Evolutionary conservation across 768 basidiomycete species (phyloP).

Genomic region (Psilocybe cubensis): DNA sequence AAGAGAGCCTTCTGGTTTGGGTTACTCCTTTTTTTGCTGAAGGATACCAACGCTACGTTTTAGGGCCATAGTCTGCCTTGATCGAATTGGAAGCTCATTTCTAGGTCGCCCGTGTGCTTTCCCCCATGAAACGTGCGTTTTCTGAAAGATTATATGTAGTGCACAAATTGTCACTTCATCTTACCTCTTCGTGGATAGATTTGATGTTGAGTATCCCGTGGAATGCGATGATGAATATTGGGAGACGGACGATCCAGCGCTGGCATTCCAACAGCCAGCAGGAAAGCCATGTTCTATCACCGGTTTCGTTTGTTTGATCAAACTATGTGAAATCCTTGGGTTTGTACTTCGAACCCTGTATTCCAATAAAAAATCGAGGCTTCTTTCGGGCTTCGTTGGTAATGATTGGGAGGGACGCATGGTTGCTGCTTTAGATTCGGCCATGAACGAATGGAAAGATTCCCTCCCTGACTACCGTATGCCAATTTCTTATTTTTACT

Average conservation of each 20-base stretch:
- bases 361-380: conserved; percentile 43
- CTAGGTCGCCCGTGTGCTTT: conserved; percentile 72
- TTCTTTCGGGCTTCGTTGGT: conserved; percentile 44
- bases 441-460: conserved; percentile 64
- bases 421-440: conserved; percentile 65
- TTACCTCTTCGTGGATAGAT: conserved; percentile 35
- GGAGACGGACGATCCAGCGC: conserved; percentile 46
- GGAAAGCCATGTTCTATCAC: conserved; percentile 58
- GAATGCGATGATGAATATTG: conserved; percentile 57
- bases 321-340: conserved; percentile 62
- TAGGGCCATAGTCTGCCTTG: conserved; percentile 35
- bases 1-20: conserved; percentile 61
- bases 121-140: conserved; percentile 68
- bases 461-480: conserved; percentile 54
- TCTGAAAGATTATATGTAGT: background rate
- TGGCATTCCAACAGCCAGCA: conserved; percentile 64
- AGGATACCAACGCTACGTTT: background rate
- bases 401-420: conserved; percentile 58
- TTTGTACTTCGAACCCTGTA: conserved; percentile 64
- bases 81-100: conserved; percentile 44
- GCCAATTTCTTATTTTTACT: background rate
- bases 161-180: background rate
- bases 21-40: background rate
- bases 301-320: conserved; percentile 55
- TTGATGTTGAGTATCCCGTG: conserved; percentile 67